A percentile compares a stretch with the other conserved stretches of the same genome.
These are phyloP conservation scores for Porpolomopsis calyptriformis DNA, from an alignment of 768 basidiomycete species.

Conservation along the genomic window DNA sequence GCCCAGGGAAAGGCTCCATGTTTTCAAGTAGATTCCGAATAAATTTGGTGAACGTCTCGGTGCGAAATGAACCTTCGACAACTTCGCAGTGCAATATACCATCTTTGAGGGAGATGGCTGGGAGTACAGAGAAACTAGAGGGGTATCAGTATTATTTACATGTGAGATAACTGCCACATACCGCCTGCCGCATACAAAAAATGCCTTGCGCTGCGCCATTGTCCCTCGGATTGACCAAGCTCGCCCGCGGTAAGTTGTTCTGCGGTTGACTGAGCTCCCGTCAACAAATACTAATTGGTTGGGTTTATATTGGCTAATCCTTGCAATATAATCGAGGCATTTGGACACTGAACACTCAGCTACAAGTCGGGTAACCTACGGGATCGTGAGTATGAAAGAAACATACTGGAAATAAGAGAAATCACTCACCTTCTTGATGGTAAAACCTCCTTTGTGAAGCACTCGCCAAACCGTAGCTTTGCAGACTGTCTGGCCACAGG, in stretches of 20 bases:
- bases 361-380: constrained; percentile 9
- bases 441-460: constrained; percentile 12
- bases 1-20: constrained; percentile 26
- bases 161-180: background rate
- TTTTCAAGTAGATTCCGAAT: constrained; percentile 1
- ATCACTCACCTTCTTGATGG: constrained; percentile 13
- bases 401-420: background rate
- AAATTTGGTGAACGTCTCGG: background rate
- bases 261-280: constrained; percentile 22
- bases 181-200: constrained; percentile 17
- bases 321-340: constrained; percentile 7
- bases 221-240: constrained; percentile 22
- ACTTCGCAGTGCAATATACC: constrained; percentile 5
- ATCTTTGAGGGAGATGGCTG: constrained; percentile 3
- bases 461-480: constrained; percentile 10
- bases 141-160: background rate
- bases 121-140: constrained; percentile 5
- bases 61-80: constrained; percentile 3
- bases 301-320: constrained; percentile 11
- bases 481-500: constrained; percentile 10
- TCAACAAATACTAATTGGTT: constrained; percentile 25
- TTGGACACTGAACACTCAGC: constrained; percentile 10
- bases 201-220: constrained; percentile 23
- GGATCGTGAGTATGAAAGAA: background rate
- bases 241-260: constrained; percentile 12